A percentile compares a stretch with the other conserved stretches of the same genome.
phyloP scores from a whole-genome alignment of 2,329 filamentous ascomycete genomes.

The Penicillium sp. region DNA sequence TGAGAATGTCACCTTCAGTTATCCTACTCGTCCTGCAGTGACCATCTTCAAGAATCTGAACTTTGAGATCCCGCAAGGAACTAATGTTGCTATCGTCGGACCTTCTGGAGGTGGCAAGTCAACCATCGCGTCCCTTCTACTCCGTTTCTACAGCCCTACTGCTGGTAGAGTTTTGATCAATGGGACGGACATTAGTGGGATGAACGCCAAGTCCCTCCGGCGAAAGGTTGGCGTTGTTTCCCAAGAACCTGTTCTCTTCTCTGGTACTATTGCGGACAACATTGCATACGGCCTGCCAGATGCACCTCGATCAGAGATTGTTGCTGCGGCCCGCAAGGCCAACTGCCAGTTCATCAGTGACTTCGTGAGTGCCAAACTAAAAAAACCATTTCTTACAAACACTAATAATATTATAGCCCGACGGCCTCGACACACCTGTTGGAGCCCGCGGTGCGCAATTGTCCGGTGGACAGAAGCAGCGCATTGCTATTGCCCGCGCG shows the following conservation, averaged over 20 bases:
- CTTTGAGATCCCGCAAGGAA: conserved; percentile 90
- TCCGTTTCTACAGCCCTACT: conserved; percentile 88
- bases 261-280: conserved; percentile 73
- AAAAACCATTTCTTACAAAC: neutral
- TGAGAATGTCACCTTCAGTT: conserved; percentile 81
- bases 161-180: conserved; percentile 78
- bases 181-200: conserved; percentile 74
- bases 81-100: conserved; percentile 93
- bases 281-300: conserved; percentile 86
- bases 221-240: conserved; percentile 92
- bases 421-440: conserved; percentile 91
- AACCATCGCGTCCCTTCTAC: conserved; percentile 85
- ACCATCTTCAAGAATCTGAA: conserved; percentile 84
- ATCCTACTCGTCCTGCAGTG: conserved; percentile 90
- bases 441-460: conserved; percentile 90
- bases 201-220: conserved; percentile 93
- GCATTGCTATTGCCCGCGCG: conserved; percentile 93
- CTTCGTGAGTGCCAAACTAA: conserved; percentile 58
- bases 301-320: conserved; percentile 77
- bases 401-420: conserved; percentile 58
- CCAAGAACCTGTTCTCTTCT: conserved; percentile 93
- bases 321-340: conserved; percentile 82
- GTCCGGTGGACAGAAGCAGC: conserved; percentile 94
- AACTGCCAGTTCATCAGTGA: conserved; percentile 97
- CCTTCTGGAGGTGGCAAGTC: conserved; percentile 96